Evolutionary conservation across 2,329 filamentous ascomycete genomes (phyloP).

Genomic region (Neocucurbitaria cava): DNA sequence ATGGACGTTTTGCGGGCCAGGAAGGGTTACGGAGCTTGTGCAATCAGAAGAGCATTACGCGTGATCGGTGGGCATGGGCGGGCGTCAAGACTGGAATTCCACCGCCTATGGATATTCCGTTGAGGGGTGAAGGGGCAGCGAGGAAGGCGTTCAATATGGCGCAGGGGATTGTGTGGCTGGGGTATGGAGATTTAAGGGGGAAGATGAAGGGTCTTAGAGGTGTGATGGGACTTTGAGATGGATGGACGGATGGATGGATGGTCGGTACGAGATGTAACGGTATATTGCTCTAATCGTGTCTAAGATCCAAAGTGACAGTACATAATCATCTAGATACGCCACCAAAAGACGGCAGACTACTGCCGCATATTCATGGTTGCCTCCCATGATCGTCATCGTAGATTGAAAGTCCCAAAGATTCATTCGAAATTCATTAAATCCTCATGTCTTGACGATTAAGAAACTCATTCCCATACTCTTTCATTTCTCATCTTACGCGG

Average conservation of each 20-base stretch:
- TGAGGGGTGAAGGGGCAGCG: conserved; percentile 54
- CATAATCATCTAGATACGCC: background rate
- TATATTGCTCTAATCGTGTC: background rate
- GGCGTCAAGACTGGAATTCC: conserved; percentile 78
- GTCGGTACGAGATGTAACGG: background rate
- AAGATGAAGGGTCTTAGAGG: conserved; percentile 51
- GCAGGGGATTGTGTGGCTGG: conserved; percentile 56
- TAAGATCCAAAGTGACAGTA: background rate
- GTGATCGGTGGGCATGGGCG: conserved; percentile 71
- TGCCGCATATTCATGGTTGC: background rate
- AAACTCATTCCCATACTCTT: too few species aligned
- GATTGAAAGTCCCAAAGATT: too few species aligned
- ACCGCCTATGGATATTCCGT: conserved; percentile 79
- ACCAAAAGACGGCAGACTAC: background rate
- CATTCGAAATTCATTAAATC: too few species aligned
- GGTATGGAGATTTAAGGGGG: conserved; percentile 51
- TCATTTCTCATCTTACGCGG: background rate
- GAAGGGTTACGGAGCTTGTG: conserved; percentile 86
- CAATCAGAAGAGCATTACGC: conserved; percentile 86
- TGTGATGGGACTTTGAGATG: conserved; percentile 33
- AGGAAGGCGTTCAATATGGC: conserved; percentile 52
- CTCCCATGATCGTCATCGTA: too few species aligned
- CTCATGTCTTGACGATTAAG: too few species aligned
- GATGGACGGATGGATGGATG: too few species aligned
- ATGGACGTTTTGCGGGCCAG: conserved; percentile 89